A percentile compares a stretch with the other conserved stretches of the same genome.
Evolutionary conservation across 441 rosid species (phyloP).

Genomic region (Bruguiera hainesii): DNA sequence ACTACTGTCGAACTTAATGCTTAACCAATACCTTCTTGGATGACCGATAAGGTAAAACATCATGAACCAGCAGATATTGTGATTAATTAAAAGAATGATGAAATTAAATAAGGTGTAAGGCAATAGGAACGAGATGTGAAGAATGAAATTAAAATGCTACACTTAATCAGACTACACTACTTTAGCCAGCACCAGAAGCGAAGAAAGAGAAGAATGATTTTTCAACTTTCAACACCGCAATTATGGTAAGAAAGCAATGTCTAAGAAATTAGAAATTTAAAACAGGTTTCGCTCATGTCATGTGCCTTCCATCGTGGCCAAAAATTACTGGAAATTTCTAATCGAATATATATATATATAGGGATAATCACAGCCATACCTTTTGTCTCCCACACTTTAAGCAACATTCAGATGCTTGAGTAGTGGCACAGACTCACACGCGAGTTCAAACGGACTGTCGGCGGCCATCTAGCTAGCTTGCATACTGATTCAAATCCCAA

Average conservation of each 20-base stretch:
- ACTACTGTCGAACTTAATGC: no score
- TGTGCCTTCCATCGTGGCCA: not conserved
- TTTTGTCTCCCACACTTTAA: conserved; percentile 32
- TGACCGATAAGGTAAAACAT: no score
- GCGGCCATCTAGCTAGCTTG: conserved; percentile 10
- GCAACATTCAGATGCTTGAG: conserved; percentile 27
- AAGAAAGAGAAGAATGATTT: conserved; percentile 1
- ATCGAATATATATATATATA: not conserved
- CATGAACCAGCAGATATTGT: no score
- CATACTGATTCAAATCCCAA: conserved; percentile 14
- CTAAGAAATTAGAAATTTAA: not conserved
- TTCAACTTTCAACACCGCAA: not conserved
- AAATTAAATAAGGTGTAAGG: no score
- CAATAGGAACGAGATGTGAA: no score
- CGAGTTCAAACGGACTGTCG: conserved; percentile 13
- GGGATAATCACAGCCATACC: conserved; percentile 27
- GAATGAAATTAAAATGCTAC: no score
- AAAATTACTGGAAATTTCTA: conserved; percentile 20
- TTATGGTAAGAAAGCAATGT: not conserved
- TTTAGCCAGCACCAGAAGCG: no score
- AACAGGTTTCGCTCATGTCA: conserved; percentile 2
- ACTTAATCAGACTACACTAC: no score
- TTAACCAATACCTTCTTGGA: no score
- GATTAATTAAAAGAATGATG: no score
- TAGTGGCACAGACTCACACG: conserved; percentile 35